phyloP scores from a whole-genome alignment of 192 early-diverging fungal genomes.

The Piromyces sp. region DNA sequence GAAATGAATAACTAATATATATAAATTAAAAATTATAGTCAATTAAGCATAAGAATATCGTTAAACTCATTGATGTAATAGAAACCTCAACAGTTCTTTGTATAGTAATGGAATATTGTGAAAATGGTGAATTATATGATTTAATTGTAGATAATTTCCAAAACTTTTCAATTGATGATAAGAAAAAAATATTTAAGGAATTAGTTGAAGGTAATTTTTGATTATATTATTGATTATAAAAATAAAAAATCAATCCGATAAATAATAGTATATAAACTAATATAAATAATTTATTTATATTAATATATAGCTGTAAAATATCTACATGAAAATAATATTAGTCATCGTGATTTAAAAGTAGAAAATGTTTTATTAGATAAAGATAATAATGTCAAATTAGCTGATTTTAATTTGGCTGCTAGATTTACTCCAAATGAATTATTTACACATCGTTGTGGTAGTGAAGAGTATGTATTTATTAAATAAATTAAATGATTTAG shows the following conservation, averaged over 20 bases:
- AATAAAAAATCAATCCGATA: background rate
- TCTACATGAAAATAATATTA: conserved; percentile 43
- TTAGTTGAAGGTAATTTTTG: conserved; percentile 22
- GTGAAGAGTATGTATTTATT: conserved; percentile 25
- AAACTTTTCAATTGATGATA: conserved; percentile 6
- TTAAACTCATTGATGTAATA: conserved; percentile 37
- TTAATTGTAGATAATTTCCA: conserved; percentile 28
- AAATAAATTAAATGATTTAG: background rate
- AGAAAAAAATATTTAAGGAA: background rate
- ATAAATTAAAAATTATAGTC: no score
- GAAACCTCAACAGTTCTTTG: conserved; percentile 43
- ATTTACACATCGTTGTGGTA: conserved; percentile 44
- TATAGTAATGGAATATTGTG: conserved; percentile 49
- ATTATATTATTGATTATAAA: conserved; percentile 1
- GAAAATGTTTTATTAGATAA: conserved; percentile 23
- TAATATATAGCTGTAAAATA: conserved; percentile 26
- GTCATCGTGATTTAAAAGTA: conserved; percentile 45
- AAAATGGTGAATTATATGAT: conserved; percentile 61
- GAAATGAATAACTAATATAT: no score
- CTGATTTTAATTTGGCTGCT: conserved; percentile 31
- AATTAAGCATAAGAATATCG: conserved; percentile 49
- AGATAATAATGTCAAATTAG: conserved; percentile 20
- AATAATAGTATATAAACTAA: no score
- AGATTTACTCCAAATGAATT: conserved; percentile 4
- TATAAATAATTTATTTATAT: no score